Evolutionary conservation across 495 filamentous ascomycete species (phyloP).

Genomic region (Penicillium coffeae): DNA sequence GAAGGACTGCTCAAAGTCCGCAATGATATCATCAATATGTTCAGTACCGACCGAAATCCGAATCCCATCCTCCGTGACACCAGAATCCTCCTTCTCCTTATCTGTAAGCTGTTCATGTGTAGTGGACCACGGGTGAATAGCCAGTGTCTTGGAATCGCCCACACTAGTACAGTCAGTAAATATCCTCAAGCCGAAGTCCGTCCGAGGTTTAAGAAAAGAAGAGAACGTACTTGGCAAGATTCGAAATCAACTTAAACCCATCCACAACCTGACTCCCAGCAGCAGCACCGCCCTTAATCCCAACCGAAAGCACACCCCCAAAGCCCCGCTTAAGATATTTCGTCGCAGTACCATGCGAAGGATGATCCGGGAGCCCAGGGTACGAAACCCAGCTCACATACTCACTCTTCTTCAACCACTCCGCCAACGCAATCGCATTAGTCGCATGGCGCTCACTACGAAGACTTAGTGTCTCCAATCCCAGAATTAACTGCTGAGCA

Average conservation of each 20-base stretch:
- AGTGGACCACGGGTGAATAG: constrained; percentile 94
- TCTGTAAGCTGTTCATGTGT: constrained; percentile 93
- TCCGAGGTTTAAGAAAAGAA: background rate
- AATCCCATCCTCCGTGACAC: constrained; percentile 89
- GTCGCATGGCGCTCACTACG: constrained; percentile 82
- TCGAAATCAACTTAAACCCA: constrained; percentile 90
- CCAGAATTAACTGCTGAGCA: constrained; percentile 89
- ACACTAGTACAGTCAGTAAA: constrained; percentile 41
- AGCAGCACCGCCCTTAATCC: constrained; percentile 80
- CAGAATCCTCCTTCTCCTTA: constrained; percentile 74
- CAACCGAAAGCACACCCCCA: constrained; percentile 89
- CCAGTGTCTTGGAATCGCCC: constrained; percentile 77
- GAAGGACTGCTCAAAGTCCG: constrained; percentile 93
- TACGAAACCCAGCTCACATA: constrained; percentile 94
- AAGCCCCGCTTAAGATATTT: constrained; percentile 86
- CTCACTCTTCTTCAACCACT: constrained; percentile 78
- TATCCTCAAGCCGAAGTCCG: background rate
- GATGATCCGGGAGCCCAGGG: constrained; percentile 80
- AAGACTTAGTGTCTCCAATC: constrained; percentile 85
- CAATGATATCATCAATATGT: constrained; percentile 97
- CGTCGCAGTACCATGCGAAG: constrained; percentile 76
- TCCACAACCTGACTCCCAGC: constrained; percentile 88
- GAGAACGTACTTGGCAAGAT: constrained; percentile 69
- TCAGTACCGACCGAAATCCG: constrained; percentile 96
- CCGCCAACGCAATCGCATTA: constrained; percentile 78